phyloP scores from a whole-genome alignment of 495 filamentous ascomycete genomes.

The Diplogelasinospora grovesii region DNA sequence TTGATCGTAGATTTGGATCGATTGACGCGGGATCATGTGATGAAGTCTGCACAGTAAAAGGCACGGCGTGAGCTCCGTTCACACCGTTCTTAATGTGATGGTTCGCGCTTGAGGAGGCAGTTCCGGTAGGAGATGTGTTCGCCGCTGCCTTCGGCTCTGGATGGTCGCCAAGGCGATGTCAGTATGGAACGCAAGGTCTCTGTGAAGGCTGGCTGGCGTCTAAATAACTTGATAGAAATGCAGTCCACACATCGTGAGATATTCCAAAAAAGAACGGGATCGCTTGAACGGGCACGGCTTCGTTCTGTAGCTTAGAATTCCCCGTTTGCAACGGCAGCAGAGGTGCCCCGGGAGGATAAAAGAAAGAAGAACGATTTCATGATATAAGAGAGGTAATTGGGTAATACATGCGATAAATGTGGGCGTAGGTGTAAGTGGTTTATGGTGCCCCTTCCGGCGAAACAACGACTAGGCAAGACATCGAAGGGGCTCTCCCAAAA shows the following conservation, averaged over 20 bases:
- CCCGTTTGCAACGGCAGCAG: neutral
- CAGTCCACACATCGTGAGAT: too few species aligned
- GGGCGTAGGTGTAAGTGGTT: neutral
- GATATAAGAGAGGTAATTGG: neutral
- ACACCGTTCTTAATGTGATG: too few species aligned
- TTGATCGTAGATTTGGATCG: conserved; percentile 27
- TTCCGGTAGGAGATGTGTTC: conserved; percentile 15
- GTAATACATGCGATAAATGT: conserved; percentile 1
- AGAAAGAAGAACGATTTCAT: neutral
- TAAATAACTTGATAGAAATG: too few species aligned
- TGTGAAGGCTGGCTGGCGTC: too few species aligned
- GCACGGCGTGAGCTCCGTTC: too few species aligned
- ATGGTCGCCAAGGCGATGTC: conserved; percentile 7
- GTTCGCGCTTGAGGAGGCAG: too few species aligned
- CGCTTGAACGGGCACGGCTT: neutral
- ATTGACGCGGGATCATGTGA: too few species aligned
- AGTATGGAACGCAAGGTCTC: conserved; percentile 9
- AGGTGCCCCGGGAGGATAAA: neutral
- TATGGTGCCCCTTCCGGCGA: neutral
- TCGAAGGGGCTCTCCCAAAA: too few species aligned
- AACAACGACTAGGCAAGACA: too few species aligned
- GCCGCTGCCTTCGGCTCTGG: conserved; percentile 20
- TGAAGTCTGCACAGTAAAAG: too few species aligned
- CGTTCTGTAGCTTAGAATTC: neutral
- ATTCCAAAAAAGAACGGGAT: neutral